These are phyloP conservation scores for Leucocoprinus sp. DNA, from an alignment of 768 basidiomycete species.

Conservation along the genomic window DNA sequence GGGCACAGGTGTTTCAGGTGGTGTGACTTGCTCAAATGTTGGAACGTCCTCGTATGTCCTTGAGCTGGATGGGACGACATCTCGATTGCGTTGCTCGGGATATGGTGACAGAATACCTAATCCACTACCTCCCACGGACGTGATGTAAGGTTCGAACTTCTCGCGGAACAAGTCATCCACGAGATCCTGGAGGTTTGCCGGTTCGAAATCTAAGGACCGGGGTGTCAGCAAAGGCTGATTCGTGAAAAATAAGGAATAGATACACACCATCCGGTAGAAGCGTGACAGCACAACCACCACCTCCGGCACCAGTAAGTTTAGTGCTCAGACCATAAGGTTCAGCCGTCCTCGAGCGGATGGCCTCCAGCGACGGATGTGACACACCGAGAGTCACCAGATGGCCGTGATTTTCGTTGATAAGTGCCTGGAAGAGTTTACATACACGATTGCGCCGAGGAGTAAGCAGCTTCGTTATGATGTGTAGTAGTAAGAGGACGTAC, in stretches of 20 bases:
- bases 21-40: constrained; percentile 35
- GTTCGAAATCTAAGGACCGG: constrained; percentile 56
- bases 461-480: constrained; percentile 10
- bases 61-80: constrained; percentile 11
- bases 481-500: constrained; percentile 35
- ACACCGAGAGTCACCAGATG: constrained; percentile 83
- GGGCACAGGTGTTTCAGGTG: constrained; percentile 39
- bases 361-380: constrained; percentile 83
- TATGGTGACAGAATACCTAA: constrained; percentile 76
- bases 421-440: constrained; percentile 34
- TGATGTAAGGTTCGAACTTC: constrained; percentile 79
- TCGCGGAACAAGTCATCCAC: constrained; percentile 48
- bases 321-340: constrained; percentile 68
- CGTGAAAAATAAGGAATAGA: background rate
- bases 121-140: constrained; percentile 89
- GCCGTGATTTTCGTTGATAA: constrained; percentile 86
- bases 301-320: constrained; percentile 97
- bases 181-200: constrained; percentile 48
- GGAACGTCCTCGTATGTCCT: constrained; percentile 12
- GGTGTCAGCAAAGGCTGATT: constrained; percentile 9
- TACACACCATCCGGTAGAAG: constrained; percentile 84
- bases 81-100: constrained; percentile 31
- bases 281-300: constrained; percentile 96
- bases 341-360: constrained; percentile 65
- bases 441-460: constrained; percentile 7